Conservation (phyloP, 2,329 filamentous ascomycete genomes). For the Trichoderma sp. region DNA sequence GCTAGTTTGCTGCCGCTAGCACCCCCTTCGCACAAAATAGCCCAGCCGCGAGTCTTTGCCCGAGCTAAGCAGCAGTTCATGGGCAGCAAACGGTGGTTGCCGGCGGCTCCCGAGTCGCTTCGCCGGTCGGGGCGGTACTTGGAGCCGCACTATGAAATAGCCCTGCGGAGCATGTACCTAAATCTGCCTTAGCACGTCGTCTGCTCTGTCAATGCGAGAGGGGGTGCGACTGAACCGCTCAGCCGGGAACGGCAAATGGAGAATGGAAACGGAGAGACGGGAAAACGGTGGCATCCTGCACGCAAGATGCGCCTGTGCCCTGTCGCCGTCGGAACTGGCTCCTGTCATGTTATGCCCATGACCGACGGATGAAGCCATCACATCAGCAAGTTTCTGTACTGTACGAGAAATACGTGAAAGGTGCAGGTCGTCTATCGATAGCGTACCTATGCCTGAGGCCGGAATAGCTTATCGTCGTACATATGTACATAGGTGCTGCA, state of each 20-base stretch:
- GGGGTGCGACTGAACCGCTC: slow-evolving; percentile 6
- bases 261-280: not conserved
- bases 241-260: slow-evolving; percentile 11
- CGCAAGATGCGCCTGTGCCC: not conserved
- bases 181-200: slow-evolving; percentile 2
- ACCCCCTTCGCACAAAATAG: not conserved
- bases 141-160: not conserved
- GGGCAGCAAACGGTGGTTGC: not conserved
- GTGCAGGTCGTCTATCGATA: not conserved
- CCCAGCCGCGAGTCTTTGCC: not conserved
- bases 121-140: slow-evolving; percentile 4
- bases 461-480: not conserved
- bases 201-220: not conserved
- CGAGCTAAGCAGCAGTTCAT: not conserved
- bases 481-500: not conserved
- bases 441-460: not conserved
- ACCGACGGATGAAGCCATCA: not conserved
- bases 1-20: slow-evolving; percentile 6
- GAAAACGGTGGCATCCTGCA: not conserved
- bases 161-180: not conserved
- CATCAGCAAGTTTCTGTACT: not conserved
- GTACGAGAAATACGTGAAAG: not conserved
- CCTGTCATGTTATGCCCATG: not conserved
- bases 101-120: not conserved
- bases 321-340: not conserved